phyloP scores from a whole-genome alignment of 208 protist species.

The Strigomonas galati region DNA sequence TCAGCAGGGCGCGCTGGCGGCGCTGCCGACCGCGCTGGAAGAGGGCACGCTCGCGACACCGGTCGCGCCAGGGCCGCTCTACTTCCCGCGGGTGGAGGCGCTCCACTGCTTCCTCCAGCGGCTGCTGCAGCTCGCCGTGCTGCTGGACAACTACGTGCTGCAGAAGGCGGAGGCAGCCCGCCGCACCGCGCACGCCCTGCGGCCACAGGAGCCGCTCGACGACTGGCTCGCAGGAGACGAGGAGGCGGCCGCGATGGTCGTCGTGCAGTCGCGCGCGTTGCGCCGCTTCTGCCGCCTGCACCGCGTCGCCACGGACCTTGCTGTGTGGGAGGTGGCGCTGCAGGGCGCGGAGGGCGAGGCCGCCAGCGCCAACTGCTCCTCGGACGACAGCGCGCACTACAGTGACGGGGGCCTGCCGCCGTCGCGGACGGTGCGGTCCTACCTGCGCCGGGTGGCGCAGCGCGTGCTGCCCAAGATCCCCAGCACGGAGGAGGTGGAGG shows the following conservation, averaged over 20 bases:
- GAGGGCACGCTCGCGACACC: background rate
- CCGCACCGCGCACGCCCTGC: no score
- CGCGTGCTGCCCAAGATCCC: background rate
- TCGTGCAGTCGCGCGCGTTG: no score
- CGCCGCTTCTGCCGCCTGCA: no score
- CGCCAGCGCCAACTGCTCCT: no score
- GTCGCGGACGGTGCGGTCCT: background rate
- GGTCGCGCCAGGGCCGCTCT: background rate
- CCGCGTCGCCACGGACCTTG: no score
- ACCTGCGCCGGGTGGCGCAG: background rate
- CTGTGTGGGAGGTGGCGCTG: no score
- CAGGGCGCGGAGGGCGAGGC: no score
- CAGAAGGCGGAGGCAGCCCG: background rate
- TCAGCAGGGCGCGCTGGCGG: background rate
- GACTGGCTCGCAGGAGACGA: no score
- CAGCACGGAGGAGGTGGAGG: background rate
- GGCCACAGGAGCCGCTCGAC: no score
- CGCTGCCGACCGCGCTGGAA: background rate
- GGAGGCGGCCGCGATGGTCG: no score
- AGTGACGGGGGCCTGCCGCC: no score
- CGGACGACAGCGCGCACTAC: no score
- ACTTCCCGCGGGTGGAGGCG: slow-evolving; percentile 16
- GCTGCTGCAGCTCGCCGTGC: slow-evolving; percentile 28
- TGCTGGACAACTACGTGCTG: slow-evolving; percentile 22
- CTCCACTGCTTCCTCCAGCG: slow-evolving; percentile 26